phyloP scores from a whole-genome alignment of 2,329 filamentous ascomycete species.

The Aciculosporium take region DNA sequence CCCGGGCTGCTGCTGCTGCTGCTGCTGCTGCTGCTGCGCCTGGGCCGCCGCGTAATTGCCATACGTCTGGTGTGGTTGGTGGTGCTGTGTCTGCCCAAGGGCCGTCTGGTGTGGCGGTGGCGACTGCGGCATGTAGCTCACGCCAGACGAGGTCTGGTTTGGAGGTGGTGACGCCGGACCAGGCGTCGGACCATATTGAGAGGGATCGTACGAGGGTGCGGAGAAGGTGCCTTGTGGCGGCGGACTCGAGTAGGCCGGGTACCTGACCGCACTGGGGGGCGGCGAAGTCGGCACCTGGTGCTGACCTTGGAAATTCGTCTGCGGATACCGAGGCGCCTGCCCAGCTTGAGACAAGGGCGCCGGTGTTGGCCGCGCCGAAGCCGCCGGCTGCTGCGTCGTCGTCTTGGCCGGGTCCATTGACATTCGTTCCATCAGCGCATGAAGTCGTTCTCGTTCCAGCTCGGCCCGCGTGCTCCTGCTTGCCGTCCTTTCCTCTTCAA shows the following conservation, averaged over 20 bases:
- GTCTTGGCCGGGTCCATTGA: constrained; percentile 55
- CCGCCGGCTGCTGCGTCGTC: constrained; percentile 16
- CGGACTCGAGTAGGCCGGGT: constrained; percentile 26
- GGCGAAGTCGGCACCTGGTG: constrained; percentile 46
- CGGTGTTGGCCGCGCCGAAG: constrained; percentile 16
- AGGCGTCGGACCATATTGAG: constrained; percentile 42
- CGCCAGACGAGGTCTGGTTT: constrained; percentile 38
- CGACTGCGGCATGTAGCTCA: constrained; percentile 30
- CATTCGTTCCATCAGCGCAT: constrained; percentile 89
- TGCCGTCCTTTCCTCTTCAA: constrained; percentile 62
- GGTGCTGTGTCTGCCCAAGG: constrained; percentile 27
- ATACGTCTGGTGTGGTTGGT: constrained; percentile 28
- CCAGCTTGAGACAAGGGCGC: constrained; percentile 36
- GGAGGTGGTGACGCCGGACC: constrained; percentile 49
- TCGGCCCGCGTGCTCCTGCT: constrained; percentile 52
- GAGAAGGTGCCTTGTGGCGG: constrained; percentile 30
- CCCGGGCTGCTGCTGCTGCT: constrained; percentile 19
- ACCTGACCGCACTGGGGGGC: constrained; percentile 32
- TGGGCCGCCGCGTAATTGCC: constrained; percentile 24
- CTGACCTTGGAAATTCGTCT: constrained; percentile 39
- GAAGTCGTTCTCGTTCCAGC: constrained; percentile 72
- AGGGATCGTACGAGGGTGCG: constrained; percentile 42
- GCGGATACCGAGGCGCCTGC: constrained; percentile 34
- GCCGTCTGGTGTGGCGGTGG: constrained; percentile 44
- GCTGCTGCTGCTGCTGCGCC: constrained; percentile 1